A percentile compares a stretch with the other conserved stretches of the same genome.
phyloP scores from a whole-genome alignment of 202 grass and related monocot species.

The Saccharum hybrid region DNA sequence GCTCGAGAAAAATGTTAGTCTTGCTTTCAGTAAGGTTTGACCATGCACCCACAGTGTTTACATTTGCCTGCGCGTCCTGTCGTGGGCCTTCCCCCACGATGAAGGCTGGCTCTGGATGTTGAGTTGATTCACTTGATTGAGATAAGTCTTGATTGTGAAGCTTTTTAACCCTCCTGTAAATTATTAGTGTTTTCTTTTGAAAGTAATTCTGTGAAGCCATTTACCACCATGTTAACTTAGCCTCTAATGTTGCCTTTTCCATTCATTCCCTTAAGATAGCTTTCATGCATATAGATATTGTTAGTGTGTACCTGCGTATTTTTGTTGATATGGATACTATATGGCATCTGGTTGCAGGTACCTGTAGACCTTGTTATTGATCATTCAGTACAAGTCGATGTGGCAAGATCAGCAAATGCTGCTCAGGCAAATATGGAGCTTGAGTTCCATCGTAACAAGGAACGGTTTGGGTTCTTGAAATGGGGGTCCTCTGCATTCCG shows the following conservation, averaged over 20 bases:
- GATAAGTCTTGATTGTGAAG: not conserved
- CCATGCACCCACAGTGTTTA: not conserved
- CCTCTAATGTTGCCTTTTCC: conserved; percentile 18
- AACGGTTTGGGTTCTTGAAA: conserved; percentile 85
- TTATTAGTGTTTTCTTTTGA: not conserved
- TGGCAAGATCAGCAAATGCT: conserved; percentile 82
- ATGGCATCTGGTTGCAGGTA: conserved; percentile 54
- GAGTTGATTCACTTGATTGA: not conserved
- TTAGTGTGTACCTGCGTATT: not conserved
- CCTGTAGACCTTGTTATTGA: conserved; percentile 95
- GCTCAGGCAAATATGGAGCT: conserved; percentile 79
- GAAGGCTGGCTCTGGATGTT: not conserved
- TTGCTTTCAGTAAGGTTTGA: not conserved
- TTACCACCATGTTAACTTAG: not conserved
- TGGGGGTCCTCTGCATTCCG: conserved; percentile 89
- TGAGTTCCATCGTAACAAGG: conserved; percentile 87
- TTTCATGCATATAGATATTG: conserved; percentile 21
- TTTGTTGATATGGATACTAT: conserved; percentile 21
- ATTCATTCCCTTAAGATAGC: conserved; percentile 19
- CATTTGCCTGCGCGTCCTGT: not conserved
- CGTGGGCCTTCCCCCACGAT: not conserved
- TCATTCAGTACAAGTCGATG: conserved; percentile 94
- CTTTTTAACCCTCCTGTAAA: conserved; percentile 3
- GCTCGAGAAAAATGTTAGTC: not conserved
- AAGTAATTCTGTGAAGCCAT: not conserved